phyloP scores from a whole-genome alignment of 148 eudicot genomes.

The Diospyros kaki region DNA sequence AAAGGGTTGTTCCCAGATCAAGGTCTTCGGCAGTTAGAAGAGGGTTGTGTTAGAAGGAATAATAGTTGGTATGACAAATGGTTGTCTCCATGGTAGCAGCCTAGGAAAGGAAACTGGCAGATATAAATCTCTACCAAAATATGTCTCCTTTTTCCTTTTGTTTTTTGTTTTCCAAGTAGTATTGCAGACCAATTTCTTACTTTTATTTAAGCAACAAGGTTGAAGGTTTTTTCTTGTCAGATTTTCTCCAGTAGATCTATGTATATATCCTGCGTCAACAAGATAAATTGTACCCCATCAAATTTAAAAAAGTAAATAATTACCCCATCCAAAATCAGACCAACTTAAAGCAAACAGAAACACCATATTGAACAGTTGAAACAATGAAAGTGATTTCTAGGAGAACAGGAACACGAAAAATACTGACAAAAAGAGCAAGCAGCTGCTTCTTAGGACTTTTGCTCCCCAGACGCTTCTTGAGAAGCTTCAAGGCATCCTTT shows the following conservation, averaged over 20 bases:
- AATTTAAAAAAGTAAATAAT: background rate
- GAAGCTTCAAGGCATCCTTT: constrained; percentile 78
- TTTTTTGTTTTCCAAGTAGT: background rate
- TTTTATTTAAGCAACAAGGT: background rate
- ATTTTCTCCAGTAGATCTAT: background rate
- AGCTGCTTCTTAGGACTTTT: constrained; percentile 73
- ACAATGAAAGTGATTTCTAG: constrained; percentile 3
- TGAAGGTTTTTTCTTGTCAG: background rate
- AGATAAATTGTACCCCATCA: background rate
- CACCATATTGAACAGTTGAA: background rate
- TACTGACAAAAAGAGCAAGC: constrained; percentile 79
- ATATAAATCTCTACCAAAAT: background rate
- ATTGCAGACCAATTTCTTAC: no score
- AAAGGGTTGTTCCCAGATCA: background rate
- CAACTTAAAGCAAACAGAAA: background rate
- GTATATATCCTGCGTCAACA: background rate
- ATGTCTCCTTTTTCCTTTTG: background rate
- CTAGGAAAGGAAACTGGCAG: background rate
- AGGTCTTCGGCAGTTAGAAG: background rate
- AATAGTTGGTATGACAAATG: background rate
- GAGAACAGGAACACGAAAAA: constrained; percentile 1
- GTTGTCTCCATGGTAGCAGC: background rate
- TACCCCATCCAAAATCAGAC: no score
- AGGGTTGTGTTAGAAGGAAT: background rate
- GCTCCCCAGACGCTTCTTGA: constrained; percentile 73